phyloP scores from a whole-genome alignment of 768 basidiomycete genomes.

The Phaffia australis region DNA sequence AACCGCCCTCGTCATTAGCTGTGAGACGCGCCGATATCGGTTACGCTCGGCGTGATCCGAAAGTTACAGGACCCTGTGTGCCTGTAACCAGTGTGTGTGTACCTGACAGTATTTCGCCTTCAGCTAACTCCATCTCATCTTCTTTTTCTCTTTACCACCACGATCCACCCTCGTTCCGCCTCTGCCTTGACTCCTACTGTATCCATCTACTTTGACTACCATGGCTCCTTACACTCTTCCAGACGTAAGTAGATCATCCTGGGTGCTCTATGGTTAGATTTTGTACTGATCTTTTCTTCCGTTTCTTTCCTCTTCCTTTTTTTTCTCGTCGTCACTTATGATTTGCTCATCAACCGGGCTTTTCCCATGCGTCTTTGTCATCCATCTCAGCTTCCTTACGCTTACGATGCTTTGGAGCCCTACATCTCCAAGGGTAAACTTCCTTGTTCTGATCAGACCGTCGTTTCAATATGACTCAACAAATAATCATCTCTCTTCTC shows the following conservation, averaged over 20 bases:
- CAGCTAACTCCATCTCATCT: not conserved
- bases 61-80: too few relatives aligned
- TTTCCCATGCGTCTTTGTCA: too few relatives aligned
- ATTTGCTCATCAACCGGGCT: not conserved
- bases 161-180: not conserved
- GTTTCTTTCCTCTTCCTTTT: not conserved
- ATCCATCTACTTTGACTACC: not conserved
- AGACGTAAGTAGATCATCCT: not conserved
- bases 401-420: slow-evolving; percentile 83
- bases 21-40: too few relatives aligned
- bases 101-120: too few relatives aligned
- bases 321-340: not conserved
- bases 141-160: slow-evolving; percentile 1
- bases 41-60: too few relatives aligned
- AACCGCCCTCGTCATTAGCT: too few relatives aligned
- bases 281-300: too few relatives aligned
- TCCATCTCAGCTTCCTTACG: slow-evolving; percentile 50
- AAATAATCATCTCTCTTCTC: not conserved
- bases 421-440: slow-evolving; percentile 53
- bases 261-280: not conserved
- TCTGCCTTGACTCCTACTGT: not conserved
- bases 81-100: too few relatives aligned
- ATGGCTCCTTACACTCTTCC: slow-evolving; percentile 23
- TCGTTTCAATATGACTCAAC: not conserved
- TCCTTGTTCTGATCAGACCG: not conserved